phyloP scores from a whole-genome alignment of 768 basidiomycete genomes.

The Russula sp. region DNA sequence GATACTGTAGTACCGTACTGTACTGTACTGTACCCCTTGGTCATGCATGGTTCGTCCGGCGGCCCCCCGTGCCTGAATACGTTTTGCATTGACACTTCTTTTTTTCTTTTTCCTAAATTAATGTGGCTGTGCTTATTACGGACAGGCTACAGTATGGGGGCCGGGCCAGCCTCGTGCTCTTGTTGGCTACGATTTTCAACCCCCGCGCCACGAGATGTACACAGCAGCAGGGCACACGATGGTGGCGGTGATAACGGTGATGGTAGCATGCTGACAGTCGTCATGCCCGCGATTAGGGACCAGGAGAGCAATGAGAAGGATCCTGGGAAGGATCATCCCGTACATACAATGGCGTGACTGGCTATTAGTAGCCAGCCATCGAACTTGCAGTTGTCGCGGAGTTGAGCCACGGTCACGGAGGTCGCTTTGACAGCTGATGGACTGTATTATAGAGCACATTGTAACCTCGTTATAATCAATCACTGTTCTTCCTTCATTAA shows the following conservation, averaged over 20 bases:
- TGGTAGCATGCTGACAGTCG: no score
- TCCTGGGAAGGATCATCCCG: no score
- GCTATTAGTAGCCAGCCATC: background rate
- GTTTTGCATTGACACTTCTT: no score
- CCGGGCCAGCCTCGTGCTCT: slow-evolving; percentile 54
- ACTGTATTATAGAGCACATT: background rate
- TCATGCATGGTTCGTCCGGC: no score
- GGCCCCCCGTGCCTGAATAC: no score
- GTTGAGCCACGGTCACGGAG: background rate
- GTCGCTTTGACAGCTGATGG: background rate
- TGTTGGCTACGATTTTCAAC: slow-evolving; percentile 61
- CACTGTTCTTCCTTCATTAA: background rate
- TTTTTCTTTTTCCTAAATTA: no score
- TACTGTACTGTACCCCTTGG: no score
- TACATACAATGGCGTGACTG: no score
- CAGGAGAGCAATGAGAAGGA: no score
- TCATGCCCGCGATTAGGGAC: no score
- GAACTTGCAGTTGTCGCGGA: background rate
- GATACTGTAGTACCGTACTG: no score
- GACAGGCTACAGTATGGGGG: slow-evolving; percentile 54
- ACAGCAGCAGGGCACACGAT: background rate
- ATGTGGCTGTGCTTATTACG: background rate
- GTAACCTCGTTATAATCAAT: background rate
- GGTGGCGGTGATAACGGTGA: background rate
- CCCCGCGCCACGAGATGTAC: slow-evolving; percentile 39